phyloP scores from a whole-genome alignment of 176 grass and related monocot species.

The Triticum dicoccoides region DNA sequence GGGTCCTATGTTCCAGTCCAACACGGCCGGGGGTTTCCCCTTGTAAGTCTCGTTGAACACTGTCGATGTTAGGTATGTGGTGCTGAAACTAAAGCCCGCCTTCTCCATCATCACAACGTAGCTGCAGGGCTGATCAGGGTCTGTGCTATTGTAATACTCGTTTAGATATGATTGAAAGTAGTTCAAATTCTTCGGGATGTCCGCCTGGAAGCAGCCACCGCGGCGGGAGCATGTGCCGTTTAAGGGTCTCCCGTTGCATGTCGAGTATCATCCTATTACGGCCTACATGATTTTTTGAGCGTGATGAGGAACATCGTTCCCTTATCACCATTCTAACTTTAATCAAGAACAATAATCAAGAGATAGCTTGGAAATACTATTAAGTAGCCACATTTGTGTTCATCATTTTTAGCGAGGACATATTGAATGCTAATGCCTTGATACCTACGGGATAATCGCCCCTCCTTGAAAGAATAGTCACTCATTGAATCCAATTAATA shows the following conservation, averaged over 20 bases:
- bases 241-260: not conserved
- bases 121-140: not conserved
- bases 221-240: constrained; percentile 13
- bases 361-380: no score
- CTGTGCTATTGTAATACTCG: no score
- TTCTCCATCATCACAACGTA: constrained; percentile 12
- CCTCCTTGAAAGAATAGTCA: no score
- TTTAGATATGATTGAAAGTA: no score
- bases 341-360: no score
- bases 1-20: not conserved
- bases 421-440: no score
- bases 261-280: not conserved
- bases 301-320: no score
- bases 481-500: no score
- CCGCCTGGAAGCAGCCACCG: constrained; percentile 4
- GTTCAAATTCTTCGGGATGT: not conserved
- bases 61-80: not conserved
- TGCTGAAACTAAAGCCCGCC: not conserved
- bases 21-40: not conserved
- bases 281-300: not conserved
- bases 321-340: no score
- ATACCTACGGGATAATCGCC: no score
- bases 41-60: not conserved
- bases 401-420: no score
- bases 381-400: no score